Evolutionary conservation across 2,329 filamentous ascomycete species (phyloP).

Genomic region (Diplocarpon rosae): DNA sequence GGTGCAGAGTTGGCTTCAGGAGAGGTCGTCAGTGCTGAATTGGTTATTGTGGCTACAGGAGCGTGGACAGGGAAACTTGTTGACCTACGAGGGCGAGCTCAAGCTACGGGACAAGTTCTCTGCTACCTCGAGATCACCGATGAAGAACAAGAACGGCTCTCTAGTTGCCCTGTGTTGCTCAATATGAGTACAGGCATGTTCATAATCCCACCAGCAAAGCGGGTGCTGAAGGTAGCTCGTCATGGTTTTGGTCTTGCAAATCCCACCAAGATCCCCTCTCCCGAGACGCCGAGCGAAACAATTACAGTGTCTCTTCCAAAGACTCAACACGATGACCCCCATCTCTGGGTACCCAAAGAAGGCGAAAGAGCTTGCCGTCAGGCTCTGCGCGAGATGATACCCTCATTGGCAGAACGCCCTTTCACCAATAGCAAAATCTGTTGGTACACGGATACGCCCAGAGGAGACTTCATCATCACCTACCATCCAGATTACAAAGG

Average conservation of each 20-base stretch:
- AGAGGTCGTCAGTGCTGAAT: conserved; percentile 46
- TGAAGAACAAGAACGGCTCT: conserved; percentile 56
- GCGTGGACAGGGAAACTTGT: conserved; percentile 76
- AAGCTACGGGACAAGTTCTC: conserved; percentile 73
- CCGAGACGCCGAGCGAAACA: conserved; percentile 3
- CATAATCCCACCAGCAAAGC: conserved; percentile 55
- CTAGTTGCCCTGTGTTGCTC: conserved; percentile 58
- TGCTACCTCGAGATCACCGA: conserved; percentile 66
- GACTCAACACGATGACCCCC: conserved; percentile 16
- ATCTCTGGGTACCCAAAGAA: conserved; percentile 16
- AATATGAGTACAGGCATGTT: conserved; percentile 64
- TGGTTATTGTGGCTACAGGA: conserved; percentile 73
- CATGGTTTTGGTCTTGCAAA: conserved; percentile 49
- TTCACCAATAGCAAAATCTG: conserved; percentile 44
- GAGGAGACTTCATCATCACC: conserved; percentile 51
- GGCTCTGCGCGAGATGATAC: conserved; percentile 35
- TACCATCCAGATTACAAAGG: conserved; percentile 39
- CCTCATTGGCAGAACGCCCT: conserved; percentile 38
- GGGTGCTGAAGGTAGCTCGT: conserved; percentile 46
- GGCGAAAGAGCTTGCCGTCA: conserved; percentile 15
- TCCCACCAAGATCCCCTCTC: conserved; percentile 24
- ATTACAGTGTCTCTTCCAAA: conserved; percentile 17
- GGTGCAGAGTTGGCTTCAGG: conserved; percentile 48
- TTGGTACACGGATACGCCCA: conserved; percentile 55
- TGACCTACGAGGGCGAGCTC: conserved; percentile 63